Evolutionary conservation across 2,329 filamentous ascomycete genomes (phyloP).

Genomic region (Dothistroma septosporum): DNA sequence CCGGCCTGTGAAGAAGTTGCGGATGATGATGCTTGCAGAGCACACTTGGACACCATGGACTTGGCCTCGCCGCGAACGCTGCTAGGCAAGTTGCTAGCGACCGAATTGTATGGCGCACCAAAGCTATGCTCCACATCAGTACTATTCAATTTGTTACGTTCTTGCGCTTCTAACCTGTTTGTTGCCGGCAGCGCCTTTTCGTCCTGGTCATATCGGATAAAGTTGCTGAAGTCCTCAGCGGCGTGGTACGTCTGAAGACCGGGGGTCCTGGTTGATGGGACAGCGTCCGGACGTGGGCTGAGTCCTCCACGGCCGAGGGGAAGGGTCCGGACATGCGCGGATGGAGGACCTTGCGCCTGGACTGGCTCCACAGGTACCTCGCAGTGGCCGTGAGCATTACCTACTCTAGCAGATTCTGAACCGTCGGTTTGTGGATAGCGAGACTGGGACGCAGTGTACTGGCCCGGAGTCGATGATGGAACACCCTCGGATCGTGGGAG

Average conservation of each 20-base stretch:
- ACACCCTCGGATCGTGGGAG: slow-evolving; percentile 9
- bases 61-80: slow-evolving; percentile 3
- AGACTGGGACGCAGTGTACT: slow-evolving; percentile 11
- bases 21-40: slow-evolving; percentile 11
- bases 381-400: slow-evolving; percentile 9
- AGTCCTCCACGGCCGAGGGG: slow-evolving; percentile 11
- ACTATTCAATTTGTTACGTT: background rate
- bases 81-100: background rate
- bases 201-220: slow-evolving; percentile 32
- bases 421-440: slow-evolving; percentile 6
- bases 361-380: slow-evolving; percentile 1
- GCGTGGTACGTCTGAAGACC: background rate
- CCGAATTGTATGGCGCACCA: slow-evolving; percentile 1
- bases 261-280: slow-evolving; percentile 5
- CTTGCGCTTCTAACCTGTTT: slow-evolving; percentile 25
- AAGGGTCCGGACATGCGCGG: background rate
- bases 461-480: background rate
- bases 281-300: slow-evolving; percentile 18
- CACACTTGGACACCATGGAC: slow-evolving; percentile 10
- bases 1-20: slow-evolving; percentile 13
- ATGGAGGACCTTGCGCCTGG: background rate
- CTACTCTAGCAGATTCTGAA: slow-evolving; percentile 19
- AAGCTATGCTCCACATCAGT: slow-evolving; percentile 24
- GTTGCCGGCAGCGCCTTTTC: slow-evolving; percentile 11
- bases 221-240: slow-evolving; percentile 26